Percentiles rank a stretch among this genome's conserved stretches.
These are phyloP conservation scores for Raddia distichophylla DNA, from an alignment of 176 grass and related monocot species.

Conservation along the genomic window DNA sequence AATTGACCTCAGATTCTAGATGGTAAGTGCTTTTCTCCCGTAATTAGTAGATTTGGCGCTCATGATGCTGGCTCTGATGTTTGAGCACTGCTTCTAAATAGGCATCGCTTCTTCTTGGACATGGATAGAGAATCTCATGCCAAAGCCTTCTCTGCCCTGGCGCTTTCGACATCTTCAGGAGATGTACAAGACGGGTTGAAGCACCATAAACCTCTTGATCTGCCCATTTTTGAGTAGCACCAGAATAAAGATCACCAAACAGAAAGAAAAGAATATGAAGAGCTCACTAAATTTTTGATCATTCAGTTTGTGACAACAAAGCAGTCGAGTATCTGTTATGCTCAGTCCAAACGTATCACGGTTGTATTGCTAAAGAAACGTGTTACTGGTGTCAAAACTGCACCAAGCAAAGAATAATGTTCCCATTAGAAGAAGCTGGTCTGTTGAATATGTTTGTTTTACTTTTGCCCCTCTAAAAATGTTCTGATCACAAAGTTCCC, in stretches of 20 bases:
- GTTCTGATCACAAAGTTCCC: background rate
- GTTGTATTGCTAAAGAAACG: background rate
- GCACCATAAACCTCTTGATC: slow-evolving; percentile 52
- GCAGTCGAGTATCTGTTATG: background rate
- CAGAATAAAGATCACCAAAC: background rate
- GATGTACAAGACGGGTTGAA: background rate
- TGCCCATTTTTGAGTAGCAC: slow-evolving; percentile 85
- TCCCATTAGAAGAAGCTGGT: background rate
- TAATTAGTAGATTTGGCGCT: background rate
- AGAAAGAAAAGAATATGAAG: slow-evolving; percentile 14
- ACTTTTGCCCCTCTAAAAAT: background rate
- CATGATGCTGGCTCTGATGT: background rate
- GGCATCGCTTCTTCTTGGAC: slow-evolving; percentile 83
- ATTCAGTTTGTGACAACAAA: slow-evolving; percentile 13
- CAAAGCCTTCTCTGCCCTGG: slow-evolving; percentile 44
- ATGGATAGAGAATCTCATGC: slow-evolving; percentile 70
- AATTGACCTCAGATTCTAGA: slow-evolving; percentile 90
- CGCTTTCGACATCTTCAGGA: slow-evolving; percentile 31
- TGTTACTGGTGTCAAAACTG: slow-evolving; percentile 5
- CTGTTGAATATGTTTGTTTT: background rate
- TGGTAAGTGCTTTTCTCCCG: slow-evolving; percentile 49
- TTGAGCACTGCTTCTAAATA: slow-evolving; percentile 2
- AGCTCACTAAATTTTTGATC: slow-evolving; percentile 12
- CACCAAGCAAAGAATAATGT: slow-evolving; percentile 35
- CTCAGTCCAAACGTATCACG: slow-evolving; percentile 3